phyloP scores from a whole-genome alignment of 768 basidiomycete genomes.

The Boletus huronensis region DNA sequence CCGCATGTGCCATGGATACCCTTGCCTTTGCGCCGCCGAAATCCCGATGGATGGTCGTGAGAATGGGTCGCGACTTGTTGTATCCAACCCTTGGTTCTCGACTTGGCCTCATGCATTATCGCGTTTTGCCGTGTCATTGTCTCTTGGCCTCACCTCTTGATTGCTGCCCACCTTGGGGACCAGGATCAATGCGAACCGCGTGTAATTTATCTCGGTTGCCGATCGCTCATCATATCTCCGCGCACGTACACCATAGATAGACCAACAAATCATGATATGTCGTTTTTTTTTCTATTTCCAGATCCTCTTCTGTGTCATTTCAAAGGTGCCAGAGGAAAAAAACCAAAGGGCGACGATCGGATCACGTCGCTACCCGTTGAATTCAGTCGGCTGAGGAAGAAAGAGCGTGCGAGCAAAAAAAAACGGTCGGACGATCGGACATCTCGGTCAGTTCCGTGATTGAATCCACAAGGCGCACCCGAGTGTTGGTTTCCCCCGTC shows the following conservation, averaged over 20 bases:
- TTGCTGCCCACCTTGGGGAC: constrained; percentile 11
- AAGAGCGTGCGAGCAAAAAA: background rate
- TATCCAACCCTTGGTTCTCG: background rate
- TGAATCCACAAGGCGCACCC: background rate
- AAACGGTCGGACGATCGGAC: background rate
- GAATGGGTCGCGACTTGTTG: constrained; percentile 5
- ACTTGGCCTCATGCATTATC: constrained; percentile 10
- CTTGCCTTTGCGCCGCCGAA: constrained; percentile 38
- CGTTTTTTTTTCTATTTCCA: constrained; percentile 1
- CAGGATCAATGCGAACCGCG: constrained; percentile 15
- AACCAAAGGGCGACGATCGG: background rate
- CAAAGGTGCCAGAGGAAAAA: background rate
- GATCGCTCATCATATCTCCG: constrained; percentile 13
- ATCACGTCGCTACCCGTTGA: background rate
- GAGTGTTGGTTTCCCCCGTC: background rate
- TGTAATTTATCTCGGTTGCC: constrained; percentile 1
- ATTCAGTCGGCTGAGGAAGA: background rate
- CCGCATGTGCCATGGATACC: constrained; percentile 34
- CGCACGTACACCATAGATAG: constrained; percentile 13
- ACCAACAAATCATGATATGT: background rate
- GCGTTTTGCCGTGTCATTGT: background rate
- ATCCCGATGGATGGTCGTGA: constrained; percentile 40
- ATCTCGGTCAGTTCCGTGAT: background rate
- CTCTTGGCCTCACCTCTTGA: background rate
- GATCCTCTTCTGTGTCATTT: constrained; percentile 9